Conservation (phyloP, 2,329 filamentous ascomycete genomes). For the Aspergillus novoparasiticus region DNA sequence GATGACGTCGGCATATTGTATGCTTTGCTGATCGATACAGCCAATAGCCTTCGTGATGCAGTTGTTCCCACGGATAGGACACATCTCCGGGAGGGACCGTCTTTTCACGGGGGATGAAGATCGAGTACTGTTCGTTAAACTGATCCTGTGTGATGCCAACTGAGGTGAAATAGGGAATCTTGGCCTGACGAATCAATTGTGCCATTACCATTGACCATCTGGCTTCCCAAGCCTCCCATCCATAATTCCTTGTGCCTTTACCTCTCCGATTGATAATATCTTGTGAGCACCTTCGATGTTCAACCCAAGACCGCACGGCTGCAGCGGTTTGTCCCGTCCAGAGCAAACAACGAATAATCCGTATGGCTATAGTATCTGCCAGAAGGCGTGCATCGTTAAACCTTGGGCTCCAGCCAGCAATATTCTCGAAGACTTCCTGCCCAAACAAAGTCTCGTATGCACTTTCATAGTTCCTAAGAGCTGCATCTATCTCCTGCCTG, state of each 20-base stretch:
- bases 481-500: slow-evolving; percentile 86
- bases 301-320: slow-evolving; percentile 78
- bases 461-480: slow-evolving; percentile 80
- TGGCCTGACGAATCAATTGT: slow-evolving; percentile 57
- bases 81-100: slow-evolving; percentile 51
- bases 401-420: slow-evolving; percentile 84
- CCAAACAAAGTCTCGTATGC: slow-evolving; percentile 83
- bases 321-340: slow-evolving; percentile 78
- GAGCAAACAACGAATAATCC: slow-evolving; percentile 78
- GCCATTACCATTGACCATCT: slow-evolving; percentile 67
- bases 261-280: slow-evolving; percentile 81
- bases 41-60: slow-evolving; percentile 68
- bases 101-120: slow-evolving; percentile 57
- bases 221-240: slow-evolving; percentile 92
- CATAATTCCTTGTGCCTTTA: slow-evolving; percentile 84
- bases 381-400: slow-evolving; percentile 93
- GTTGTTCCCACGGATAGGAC: slow-evolving; percentile 58
- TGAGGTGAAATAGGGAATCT: slow-evolving; percentile 49
- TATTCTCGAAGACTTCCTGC: slow-evolving; percentile 81
- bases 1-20: slow-evolving; percentile 51
- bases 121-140: slow-evolving; percentile 29
- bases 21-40: slow-evolving; percentile 56
- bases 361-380: slow-evolving; percentile 78
- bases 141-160: slow-evolving; percentile 29
- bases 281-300: slow-evolving; percentile 71